These are phyloP conservation scores for Pedinophyceae sp. DNA, from an alignment of 139 green algal genomes.

Conservation along the genomic window DNA sequence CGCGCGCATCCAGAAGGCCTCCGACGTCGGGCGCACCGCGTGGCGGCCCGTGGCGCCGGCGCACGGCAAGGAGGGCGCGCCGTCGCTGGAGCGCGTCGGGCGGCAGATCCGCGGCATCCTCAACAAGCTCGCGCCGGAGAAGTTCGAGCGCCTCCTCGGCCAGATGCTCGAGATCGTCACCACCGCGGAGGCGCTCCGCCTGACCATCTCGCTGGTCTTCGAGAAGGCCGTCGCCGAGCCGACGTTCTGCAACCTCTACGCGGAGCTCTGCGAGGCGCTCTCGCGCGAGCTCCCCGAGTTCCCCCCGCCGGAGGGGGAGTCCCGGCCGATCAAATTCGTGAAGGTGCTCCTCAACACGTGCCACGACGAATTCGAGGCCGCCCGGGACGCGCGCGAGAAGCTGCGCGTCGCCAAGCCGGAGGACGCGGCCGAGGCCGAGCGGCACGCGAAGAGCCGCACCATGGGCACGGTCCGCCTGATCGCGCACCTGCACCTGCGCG, in stretches of 20 bases:
- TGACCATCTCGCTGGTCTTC: slow-evolving; percentile 85
- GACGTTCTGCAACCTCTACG: slow-evolving; percentile 90
- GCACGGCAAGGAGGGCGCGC: slow-evolving; percentile 18
- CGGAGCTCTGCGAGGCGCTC: slow-evolving; percentile 36
- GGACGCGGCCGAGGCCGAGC: slow-evolving; percentile 39
- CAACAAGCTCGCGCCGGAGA: slow-evolving; percentile 99
- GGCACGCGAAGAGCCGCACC: slow-evolving; percentile 60
- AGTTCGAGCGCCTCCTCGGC: slow-evolving; percentile 82
- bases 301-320: slow-evolving; percentile 32
- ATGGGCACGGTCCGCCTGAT: slow-evolving; percentile 95
- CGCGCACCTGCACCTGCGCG: slow-evolving; percentile 87
- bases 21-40: slow-evolving; percentile 47
- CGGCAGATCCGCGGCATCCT: slow-evolving; percentile 47
- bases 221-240: slow-evolving; percentile 94
- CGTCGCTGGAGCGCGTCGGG: neutral
- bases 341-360: slow-evolving; percentile 96
- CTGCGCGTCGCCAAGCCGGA: slow-evolving; percentile 22
- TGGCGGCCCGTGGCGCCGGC: slow-evolving; percentile 29
- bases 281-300: slow-evolving; percentile 49
- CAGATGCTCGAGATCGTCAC: slow-evolving; percentile 70
- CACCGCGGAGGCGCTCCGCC: slow-evolving; percentile 31
- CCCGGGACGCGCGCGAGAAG: slow-evolving; percentile 22
- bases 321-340: slow-evolving; percentile 65
- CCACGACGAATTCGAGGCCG: slow-evolving; percentile 93
- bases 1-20: slow-evolving; percentile 35